Conservation (phyloP, 1,139 yeast genomes). For the Yamadazyma buinensis region DNA sequence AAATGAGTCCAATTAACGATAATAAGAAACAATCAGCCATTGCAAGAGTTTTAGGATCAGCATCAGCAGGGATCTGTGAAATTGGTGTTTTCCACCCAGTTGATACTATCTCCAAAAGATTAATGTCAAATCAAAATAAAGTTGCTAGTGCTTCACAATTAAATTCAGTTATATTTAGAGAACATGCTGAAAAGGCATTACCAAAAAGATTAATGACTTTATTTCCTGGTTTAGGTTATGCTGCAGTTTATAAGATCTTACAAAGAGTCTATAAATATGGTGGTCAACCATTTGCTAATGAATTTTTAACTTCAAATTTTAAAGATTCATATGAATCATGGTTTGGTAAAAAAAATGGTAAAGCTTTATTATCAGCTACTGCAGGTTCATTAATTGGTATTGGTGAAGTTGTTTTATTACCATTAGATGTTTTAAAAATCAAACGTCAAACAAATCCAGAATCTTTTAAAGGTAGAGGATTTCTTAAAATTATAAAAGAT, state of each 20-base stretch:
- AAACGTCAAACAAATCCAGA: conserved; percentile 99
- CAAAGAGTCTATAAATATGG: conserved; percentile 99
- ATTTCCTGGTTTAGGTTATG: conserved; percentile 98
- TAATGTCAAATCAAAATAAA: conserved; percentile 89
- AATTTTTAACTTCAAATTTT: conserved; percentile 76
- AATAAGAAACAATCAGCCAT: conserved; percentile 86
- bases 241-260: conserved; percentile 93
- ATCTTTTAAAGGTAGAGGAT: conserved; percentile 96
- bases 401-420: conserved; percentile 94
- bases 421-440: conserved; percentile 93
- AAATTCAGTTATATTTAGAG: conserved; percentile 82
- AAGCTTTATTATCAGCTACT: conserved; percentile 92
- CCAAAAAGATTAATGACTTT: conserved; percentile 73
- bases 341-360: conserved; percentile 94
- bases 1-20: conserved; percentile 49
- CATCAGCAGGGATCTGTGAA: conserved; percentile 96
- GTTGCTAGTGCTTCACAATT: conserved; percentile 62
- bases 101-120: conserved; percentile 95
- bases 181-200: conserved; percentile 69
- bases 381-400: conserved; percentile 97
- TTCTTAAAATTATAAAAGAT: conserved; percentile 75
- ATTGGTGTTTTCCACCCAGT: conserved; percentile 98
- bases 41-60: conserved; percentile 94
- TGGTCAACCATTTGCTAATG: conserved; percentile 98
- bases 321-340: conserved; percentile 63